These are phyloP conservation scores for Dittrichia graveolens DNA, from an alignment of 129 eudicot genomes.

Conservation along the genomic window DNA sequence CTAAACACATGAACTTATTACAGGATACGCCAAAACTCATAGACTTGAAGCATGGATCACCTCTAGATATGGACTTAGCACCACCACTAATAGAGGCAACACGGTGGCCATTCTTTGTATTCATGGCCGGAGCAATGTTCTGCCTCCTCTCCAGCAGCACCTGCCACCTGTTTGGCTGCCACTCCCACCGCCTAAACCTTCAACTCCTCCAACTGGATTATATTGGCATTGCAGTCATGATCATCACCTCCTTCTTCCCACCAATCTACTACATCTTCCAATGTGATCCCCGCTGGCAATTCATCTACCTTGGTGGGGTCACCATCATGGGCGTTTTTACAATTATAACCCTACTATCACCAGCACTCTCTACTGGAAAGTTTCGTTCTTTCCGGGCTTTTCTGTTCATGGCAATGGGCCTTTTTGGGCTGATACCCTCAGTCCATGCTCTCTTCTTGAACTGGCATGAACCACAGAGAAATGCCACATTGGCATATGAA, in stretches of 20 bases:
- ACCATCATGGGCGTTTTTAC: constrained; percentile 73
- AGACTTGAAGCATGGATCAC: constrained; percentile 53
- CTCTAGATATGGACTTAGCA: constrained; percentile 37
- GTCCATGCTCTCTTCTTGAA: constrained; percentile 61
- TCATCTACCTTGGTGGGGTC: constrained; percentile 73
- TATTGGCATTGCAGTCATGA: constrained; percentile 78
- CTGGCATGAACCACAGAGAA: constrained; percentile 73
- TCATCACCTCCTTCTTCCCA: constrained; percentile 95
- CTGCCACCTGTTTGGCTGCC: constrained; percentile 97
- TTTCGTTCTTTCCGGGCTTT: constrained; percentile 66
- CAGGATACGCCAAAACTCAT: constrained; percentile 68
- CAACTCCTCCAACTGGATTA: constrained; percentile 71
- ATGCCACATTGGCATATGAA: constrained; percentile 65
- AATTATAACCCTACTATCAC: constrained; percentile 67
- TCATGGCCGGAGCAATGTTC: constrained; percentile 81
- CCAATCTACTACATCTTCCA: constrained; percentile 90
- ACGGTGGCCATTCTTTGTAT: constrained; percentile 84
- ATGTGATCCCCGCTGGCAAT: constrained; percentile 73
- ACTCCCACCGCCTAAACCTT: constrained; percentile 62
- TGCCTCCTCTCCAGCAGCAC: constrained; percentile 91
- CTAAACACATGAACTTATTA: constrained; percentile 13
- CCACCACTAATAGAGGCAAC: constrained; percentile 39
- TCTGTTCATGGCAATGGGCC: constrained; percentile 81
- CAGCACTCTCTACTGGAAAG: constrained; percentile 66
- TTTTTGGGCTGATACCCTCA: constrained; percentile 79